Conservation (phyloP, 2,329 filamentous ascomycete species). For the Calonectria ilicicola region DNA sequence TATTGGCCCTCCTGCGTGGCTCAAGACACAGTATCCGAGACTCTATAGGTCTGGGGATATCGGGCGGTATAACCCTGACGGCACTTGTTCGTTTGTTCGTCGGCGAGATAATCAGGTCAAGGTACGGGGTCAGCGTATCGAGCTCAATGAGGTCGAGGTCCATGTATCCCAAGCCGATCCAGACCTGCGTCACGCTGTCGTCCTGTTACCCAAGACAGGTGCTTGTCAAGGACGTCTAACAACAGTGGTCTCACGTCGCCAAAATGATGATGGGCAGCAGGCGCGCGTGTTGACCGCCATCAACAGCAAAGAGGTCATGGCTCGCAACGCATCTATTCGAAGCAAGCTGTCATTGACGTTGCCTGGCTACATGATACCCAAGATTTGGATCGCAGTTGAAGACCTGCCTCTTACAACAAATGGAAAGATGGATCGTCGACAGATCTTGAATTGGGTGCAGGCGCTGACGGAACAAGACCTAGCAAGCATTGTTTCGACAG, state of each 20-base stretch:
- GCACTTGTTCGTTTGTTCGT: conserved; percentile 58
- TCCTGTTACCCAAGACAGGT: conserved; percentile 19
- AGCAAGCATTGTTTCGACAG: not conserved
- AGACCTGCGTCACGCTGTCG: not conserved
- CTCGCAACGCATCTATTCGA: conserved; percentile 13
- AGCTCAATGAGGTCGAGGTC: conserved; percentile 47
- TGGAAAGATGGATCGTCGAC: conserved; percentile 15
- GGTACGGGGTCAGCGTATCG: conserved; percentile 67
- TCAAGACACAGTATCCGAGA: not conserved
- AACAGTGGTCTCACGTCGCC: conserved; percentile 6
- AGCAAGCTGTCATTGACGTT: not conserved
- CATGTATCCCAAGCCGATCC: conserved; percentile 2
- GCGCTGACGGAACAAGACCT: not conserved
- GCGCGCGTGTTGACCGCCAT: too few relatives aligned
- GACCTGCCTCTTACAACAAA: not conserved
- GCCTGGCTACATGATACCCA: conserved; percentile 23
- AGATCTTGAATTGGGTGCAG: not conserved
- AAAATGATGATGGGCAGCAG: too few relatives aligned
- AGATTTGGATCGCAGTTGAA: conserved; percentile 17
- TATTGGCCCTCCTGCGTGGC: not conserved
- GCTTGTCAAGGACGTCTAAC: conserved; percentile 13
- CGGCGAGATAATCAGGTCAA: conserved; percentile 70
- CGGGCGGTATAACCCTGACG: conserved; percentile 54
- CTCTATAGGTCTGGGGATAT: conserved; percentile 62
- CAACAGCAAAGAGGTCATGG: conserved; percentile 12